These are phyloP conservation scores for Nitzschia sp. DNA, from an alignment of 108 stramenopile genomes.

Conservation along the genomic window DNA sequence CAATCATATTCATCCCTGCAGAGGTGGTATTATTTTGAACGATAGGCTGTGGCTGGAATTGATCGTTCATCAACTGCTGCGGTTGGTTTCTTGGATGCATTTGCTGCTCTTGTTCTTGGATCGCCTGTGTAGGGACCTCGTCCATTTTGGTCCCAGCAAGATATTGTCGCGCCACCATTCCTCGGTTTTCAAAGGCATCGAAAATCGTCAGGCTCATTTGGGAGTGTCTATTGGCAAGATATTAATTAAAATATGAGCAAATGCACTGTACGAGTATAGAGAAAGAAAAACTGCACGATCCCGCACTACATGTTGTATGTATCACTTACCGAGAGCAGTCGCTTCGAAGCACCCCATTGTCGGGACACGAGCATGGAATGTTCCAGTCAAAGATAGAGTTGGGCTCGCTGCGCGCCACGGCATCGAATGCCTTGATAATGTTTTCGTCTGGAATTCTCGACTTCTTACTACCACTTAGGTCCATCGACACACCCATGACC, in stretches of 20 bases:
- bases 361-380: slow-evolving; percentile 75
- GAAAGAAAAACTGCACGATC: not conserved
- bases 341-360: slow-evolving; percentile 73
- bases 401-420: slow-evolving; percentile 41
- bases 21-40: slow-evolving; percentile 25
- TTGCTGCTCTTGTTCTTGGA: slow-evolving; percentile 5
- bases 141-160: slow-evolving; percentile 15
- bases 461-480: slow-evolving; percentile 31
- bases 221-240: slow-evolving; percentile 53
- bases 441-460: slow-evolving; percentile 39
- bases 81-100: slow-evolving; percentile 5
- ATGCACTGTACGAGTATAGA: not conserved
- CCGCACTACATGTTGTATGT: not conserved
- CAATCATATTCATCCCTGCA: slow-evolving; percentile 1
- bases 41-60: slow-evolving; percentile 23
- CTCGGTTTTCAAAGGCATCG: slow-evolving; percentile 68
- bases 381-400: slow-evolving; percentile 74
- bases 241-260: not conserved
- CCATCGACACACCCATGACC: slow-evolving; percentile 42
- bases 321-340: slow-evolving; percentile 77
- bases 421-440: slow-evolving; percentile 56
- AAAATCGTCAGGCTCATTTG: slow-evolving; percentile 75
- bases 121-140: not conserved
- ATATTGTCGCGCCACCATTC: slow-evolving; percentile 51
- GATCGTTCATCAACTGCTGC: slow-evolving; percentile 31